Conservation (phyloP, 1,284 basidiomycete species). For the Vanrija pseudolonga region DNA sequence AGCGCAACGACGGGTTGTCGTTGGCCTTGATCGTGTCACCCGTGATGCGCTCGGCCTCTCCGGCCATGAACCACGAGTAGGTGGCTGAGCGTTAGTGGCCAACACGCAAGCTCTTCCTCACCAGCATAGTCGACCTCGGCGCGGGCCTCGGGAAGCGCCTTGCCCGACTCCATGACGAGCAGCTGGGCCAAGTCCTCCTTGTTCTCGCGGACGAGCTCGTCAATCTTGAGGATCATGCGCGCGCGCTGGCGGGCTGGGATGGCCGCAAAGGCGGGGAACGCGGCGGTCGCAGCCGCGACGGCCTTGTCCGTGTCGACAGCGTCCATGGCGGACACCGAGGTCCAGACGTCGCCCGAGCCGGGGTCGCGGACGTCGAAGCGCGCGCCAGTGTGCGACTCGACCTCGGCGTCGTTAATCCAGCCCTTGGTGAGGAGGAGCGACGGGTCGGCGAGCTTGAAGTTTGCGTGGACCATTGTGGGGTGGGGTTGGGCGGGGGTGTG, state of each 20-base stretch:
- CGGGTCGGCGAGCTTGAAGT: slow-evolving; percentile 17
- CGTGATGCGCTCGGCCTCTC: slow-evolving; percentile 67
- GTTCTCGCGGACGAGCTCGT: slow-evolving; percentile 17
- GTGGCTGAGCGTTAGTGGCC: slow-evolving; percentile 1
- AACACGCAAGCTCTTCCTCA: neutral
- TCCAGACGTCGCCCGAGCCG: slow-evolving; percentile 15
- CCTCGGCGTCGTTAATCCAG: slow-evolving; percentile 16
- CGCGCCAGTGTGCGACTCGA: slow-evolving; percentile 1
- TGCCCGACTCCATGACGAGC: slow-evolving; percentile 67
- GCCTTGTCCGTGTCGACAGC: slow-evolving; percentile 20
- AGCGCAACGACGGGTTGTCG: slow-evolving; percentile 18
- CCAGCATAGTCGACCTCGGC: slow-evolving; percentile 63
- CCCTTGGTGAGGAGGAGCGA: slow-evolving; percentile 15
- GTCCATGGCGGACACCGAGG: slow-evolving; percentile 10
- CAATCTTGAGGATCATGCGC: slow-evolving; percentile 18
- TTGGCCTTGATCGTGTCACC: slow-evolving; percentile 57
- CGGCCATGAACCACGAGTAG: slow-evolving; percentile 43
- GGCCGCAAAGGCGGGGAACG: slow-evolving; percentile 12
- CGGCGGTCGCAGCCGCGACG: slow-evolving; percentile 14
- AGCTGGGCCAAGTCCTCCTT: slow-evolving; percentile 25
- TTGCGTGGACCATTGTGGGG: slow-evolving; percentile 15
- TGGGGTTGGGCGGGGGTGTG: neutral
- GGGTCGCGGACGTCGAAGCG: slow-evolving; percentile 16
- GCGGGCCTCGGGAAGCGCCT: slow-evolving; percentile 72
- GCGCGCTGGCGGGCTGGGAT: slow-evolving; percentile 16